Evolutionary conservation across 768 basidiomycete genomes (phyloP).

Genomic region (Dendrothele bispora): DNA sequence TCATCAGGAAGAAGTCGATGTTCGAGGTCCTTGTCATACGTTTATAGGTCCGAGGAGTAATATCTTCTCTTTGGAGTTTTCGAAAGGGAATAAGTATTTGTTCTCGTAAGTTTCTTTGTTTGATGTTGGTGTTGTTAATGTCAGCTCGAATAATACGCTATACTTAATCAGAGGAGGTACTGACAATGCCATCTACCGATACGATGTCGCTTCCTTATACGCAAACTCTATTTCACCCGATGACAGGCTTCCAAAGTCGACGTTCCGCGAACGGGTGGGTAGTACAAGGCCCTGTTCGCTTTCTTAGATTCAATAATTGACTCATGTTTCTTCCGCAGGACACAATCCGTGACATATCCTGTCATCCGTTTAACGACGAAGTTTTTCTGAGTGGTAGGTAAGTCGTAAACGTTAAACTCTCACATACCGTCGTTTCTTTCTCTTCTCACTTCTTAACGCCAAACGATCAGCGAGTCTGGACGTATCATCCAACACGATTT

Average conservation of each 20-base stretch:
- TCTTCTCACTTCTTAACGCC: not conserved
- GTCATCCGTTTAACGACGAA: slow-evolving; percentile 68
- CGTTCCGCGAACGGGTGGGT: slow-evolving; percentile 5
- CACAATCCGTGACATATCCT: slow-evolving; percentile 61
- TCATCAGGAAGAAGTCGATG: slow-evolving; percentile 52
- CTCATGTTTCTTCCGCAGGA: slow-evolving; percentile 43
- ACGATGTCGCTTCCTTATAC: slow-evolving; percentile 45
- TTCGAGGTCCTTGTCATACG: slow-evolving; percentile 36
- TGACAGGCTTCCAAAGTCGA: not conserved
- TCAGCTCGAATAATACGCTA: slow-evolving; percentile 3
- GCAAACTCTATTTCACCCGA: slow-evolving; percentile 7
- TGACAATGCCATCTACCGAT: slow-evolving; percentile 51
- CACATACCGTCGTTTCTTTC: not conserved
- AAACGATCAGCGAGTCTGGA: slow-evolving; percentile 71
- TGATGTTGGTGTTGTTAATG: not conserved
- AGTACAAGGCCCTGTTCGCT: no score
- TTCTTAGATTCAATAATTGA: slow-evolving; percentile 15
- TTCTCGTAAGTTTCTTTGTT: slow-evolving; percentile 53
- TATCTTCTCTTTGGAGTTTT: slow-evolving; percentile 71
- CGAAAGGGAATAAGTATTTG: slow-evolving; percentile 60
- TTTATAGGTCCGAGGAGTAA: slow-evolving; percentile 60
- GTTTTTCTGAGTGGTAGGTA: slow-evolving; percentile 72
- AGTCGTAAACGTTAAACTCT: slow-evolving; percentile 10
- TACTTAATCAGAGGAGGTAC: slow-evolving; percentile 49
- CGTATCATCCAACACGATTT: slow-evolving; percentile 62